Evolutionary conservation across 2,329 filamentous ascomycete species (phyloP).

Genomic region (Sarocladium kiliense): DNA sequence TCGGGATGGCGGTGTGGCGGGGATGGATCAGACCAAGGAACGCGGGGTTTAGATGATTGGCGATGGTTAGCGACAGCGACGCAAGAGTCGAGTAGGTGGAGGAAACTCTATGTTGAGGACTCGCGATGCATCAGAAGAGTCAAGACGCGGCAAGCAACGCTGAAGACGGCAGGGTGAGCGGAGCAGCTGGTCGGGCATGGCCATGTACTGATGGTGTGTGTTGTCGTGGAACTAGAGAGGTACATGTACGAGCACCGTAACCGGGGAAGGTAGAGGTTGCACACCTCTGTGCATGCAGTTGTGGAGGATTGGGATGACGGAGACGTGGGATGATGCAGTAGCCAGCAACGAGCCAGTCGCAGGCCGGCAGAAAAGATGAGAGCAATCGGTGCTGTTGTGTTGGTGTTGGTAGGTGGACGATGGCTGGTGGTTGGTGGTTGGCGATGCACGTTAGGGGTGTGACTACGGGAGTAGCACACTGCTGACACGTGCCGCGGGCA

Average conservation of each 20-base stretch:
- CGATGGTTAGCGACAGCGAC: neutral
- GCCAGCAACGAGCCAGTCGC: neutral
- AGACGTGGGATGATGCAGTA: conserved; percentile 6
- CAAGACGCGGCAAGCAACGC: neutral
- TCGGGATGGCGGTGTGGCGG: conserved; percentile 6
- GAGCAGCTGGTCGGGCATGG: neutral
- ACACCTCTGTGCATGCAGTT: neutral
- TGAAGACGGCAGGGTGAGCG: neutral
- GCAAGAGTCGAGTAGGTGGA: neutral
- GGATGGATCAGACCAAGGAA: neutral
- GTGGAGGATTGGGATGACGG: neutral
- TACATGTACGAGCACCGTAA: neutral
- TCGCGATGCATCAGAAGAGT: neutral
- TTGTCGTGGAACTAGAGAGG: neutral
- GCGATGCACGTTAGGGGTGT: neutral
- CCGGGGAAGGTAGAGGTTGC: neutral
- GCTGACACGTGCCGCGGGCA: neutral
- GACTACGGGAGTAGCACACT: neutral
- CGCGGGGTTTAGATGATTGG: conserved; percentile 1
- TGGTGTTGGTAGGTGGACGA: neutral
- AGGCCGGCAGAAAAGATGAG: neutral
- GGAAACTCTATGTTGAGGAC: neutral
- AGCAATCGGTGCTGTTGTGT: neutral
- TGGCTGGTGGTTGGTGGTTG: neutral
- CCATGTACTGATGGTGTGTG: neutral